These are phyloP conservation scores for Syzygium aromaticum DNA, from an alignment of 345 rosid species.

Conservation along the genomic window DNA sequence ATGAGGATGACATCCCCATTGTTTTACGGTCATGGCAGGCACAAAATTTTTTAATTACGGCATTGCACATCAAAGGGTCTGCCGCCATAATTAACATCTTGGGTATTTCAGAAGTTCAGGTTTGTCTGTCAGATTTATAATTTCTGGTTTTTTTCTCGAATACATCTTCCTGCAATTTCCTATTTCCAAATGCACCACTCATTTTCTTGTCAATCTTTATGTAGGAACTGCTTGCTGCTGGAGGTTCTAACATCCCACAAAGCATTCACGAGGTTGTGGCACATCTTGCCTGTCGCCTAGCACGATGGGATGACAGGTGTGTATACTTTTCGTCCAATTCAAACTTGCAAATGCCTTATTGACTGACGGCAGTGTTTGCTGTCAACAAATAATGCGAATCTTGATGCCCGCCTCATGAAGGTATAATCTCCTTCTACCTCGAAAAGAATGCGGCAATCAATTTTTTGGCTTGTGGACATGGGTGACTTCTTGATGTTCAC, in stretches of 20 bases:
- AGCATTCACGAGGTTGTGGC: slow-evolving; percentile 49
- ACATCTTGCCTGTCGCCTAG: slow-evolving; percentile 50
- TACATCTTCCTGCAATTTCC: background rate
- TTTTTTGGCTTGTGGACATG: background rate
- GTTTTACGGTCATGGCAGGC: slow-evolving; percentile 66
- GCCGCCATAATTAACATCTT: slow-evolving; percentile 30
- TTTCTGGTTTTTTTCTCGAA: background rate
- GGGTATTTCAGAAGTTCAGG: slow-evolving; percentile 61
- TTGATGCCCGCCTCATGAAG: background rate
- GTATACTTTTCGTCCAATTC: background rate
- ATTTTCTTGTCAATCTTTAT: background rate
- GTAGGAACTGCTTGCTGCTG: slow-evolving; percentile 55
- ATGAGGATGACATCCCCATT: slow-evolving; percentile 56
- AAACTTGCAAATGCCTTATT: background rate
- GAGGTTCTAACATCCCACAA: slow-evolving; percentile 29
- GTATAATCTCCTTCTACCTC: background rate
- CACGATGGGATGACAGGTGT: slow-evolving; percentile 70
- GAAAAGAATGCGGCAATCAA: background rate
- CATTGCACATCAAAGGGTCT: slow-evolving; percentile 49
- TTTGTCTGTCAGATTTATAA: slow-evolving; percentile 6
- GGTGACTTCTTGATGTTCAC: background rate
- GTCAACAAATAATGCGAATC: background rate
- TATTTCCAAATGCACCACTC: background rate
- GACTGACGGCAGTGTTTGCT: background rate
- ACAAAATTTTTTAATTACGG: slow-evolving; percentile 40